phyloP scores from a whole-genome alignment of 176 grass and related monocot genomes.

The Alopecurus myosuroides region DNA sequence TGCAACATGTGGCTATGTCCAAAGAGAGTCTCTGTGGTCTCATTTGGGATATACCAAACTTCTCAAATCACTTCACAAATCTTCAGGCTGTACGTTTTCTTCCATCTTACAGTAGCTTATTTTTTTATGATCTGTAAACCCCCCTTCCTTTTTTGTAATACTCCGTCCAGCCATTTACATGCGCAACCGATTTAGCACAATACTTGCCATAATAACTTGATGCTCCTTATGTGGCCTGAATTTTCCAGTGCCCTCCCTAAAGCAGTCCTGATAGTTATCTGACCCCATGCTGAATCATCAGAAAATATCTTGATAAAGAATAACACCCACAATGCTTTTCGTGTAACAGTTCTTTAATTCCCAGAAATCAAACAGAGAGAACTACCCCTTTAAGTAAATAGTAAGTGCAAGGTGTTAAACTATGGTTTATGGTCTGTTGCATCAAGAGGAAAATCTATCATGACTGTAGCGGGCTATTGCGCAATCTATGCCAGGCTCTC shows the following conservation, averaged over 20 bases:
- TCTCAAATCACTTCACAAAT: not conserved
- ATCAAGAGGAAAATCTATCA: not conserved
- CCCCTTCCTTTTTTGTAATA: not conserved
- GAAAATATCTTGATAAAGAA: not conserved
- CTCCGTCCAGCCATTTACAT: not conserved
- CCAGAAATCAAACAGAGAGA: not conserved
- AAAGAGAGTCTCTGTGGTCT: not conserved
- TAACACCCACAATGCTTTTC: not conserved
- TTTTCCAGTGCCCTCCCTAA: not conserved
- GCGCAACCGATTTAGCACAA: not conserved
- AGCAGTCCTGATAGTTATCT: not conserved
- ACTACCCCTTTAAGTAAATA: not conserved
- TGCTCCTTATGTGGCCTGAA: not conserved
- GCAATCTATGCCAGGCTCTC: not conserved
- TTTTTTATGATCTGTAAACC: not conserved
- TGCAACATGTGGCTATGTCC: not conserved
- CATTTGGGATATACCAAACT: not conserved
- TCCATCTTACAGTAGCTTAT: not conserved
- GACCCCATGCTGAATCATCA: not conserved
- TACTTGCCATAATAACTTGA: not conserved
- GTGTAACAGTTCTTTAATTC: not conserved
- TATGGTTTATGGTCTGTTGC: not conserved
- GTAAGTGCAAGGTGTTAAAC: too few relatives aligned
- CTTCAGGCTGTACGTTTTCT: not conserved
- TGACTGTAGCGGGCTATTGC: not conserved